Evolutionary conservation across 345 rosid genomes (phyloP), one percentile per base, ranked within the genome.

Genomic region (Brassica incana): DNA sequence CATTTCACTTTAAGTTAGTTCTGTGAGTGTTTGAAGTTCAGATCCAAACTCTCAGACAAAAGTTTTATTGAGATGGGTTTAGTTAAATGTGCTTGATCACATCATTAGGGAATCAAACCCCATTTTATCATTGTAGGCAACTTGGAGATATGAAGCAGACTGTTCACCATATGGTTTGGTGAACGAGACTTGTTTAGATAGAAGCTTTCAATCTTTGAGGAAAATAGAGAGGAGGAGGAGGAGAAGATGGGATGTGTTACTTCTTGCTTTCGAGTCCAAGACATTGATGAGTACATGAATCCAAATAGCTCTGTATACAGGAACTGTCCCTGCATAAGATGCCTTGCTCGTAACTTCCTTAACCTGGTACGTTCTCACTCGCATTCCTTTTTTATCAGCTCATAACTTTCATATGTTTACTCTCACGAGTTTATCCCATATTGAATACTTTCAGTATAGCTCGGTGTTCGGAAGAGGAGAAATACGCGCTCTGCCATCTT

Each of bases 241-340:
- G 9, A 68, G 71, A 73, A 67, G 83, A 95, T 95, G 98, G 99
- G 99, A 71, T 71, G 96, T 73, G 92, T 89, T 80, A 88, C 97
- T 69, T 90, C 94, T 88, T 95, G 99, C 85, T 80, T 93, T 77
- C 93, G 69, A 29, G 83, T 71, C 20, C 88, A 85, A 62, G 96
- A 90, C 77, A 79, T 87, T 64, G 94, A 91, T 84, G 94, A 90
- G 68, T 91, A 94, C 83, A 77, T 88, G 85, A 88, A 90, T 84
- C 91, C 96, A 77, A 88, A 83, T 45, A 89, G 85, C 88, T 78
- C 88, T 80, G 84, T 83, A 2, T 91, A 88, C 78, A 87, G 98
- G 83, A 93, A 90, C 83, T 95, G 99, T 81, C 75, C 86, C 67
- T 95, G 99, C 85, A 85, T 93, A 32, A 64, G 88, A 74, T 89